A percentile compares a stretch with the other conserved stretches of the same genome.
These are phyloP conservation scores for Eucalyptus cladocalyx DNA, from an alignment of 345 rosid species.

Conservation along the genomic window DNA sequence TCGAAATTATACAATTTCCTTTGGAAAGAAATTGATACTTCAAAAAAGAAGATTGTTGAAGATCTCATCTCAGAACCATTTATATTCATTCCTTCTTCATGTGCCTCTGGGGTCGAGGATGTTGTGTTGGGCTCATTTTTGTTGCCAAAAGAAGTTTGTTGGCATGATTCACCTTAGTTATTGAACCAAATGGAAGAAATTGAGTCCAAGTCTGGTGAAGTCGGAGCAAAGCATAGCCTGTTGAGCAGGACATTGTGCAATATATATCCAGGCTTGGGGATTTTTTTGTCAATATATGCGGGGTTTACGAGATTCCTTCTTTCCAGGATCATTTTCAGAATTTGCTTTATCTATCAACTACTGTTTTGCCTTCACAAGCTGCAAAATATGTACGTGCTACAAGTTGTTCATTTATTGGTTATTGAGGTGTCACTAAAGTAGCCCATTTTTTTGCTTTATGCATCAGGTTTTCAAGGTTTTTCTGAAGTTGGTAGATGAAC, in stretches of 20 bases:
- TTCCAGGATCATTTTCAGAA: constrained; percentile 45
- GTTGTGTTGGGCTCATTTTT: constrained; percentile 47
- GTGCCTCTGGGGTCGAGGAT: constrained; percentile 31
- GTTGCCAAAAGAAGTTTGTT: constrained; percentile 56
- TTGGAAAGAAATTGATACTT: constrained; percentile 51
- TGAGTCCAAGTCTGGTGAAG: constrained; percentile 10
- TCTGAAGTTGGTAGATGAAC: constrained; percentile 56
- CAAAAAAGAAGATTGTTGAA: constrained; percentile 29
- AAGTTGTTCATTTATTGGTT: not conserved
- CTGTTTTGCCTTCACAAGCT: constrained; percentile 50
- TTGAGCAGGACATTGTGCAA: constrained; percentile 46
- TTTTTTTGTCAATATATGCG: constrained; percentile 71
- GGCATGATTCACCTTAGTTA: constrained; percentile 69
- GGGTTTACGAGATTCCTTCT: constrained; percentile 62
- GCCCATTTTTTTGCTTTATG: not conserved
- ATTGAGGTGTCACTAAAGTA: not conserved
- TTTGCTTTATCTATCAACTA: constrained; percentile 45
- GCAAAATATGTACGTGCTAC: constrained; percentile 51
- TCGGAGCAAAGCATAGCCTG: constrained; percentile 9
- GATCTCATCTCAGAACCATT: constrained; percentile 39
- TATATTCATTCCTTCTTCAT: constrained; percentile 56
- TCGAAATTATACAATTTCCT: constrained; percentile 58
- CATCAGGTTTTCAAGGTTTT: constrained; percentile 70
- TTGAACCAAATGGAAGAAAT: constrained; percentile 31
- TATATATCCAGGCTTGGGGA: constrained; percentile 74